A percentile compares a stretch with the other conserved stretches of the same genome.
Conservation (phyloP, 805 yeast species). For the Saturnispora ahearnii region DNA sequence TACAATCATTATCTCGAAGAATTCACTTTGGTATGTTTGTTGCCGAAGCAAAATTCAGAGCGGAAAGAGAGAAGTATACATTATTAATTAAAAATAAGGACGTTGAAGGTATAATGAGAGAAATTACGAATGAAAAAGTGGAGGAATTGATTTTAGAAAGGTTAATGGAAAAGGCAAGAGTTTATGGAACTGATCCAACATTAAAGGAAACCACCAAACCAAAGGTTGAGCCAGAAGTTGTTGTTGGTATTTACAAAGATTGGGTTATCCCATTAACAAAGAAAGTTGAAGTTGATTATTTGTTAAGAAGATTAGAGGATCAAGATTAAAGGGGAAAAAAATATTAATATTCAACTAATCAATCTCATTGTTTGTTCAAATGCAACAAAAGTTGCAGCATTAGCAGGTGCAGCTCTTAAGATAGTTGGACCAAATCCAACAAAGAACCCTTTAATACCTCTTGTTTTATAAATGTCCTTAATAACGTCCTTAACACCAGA, state of each 20-base stretch:
- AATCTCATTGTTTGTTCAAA: constrained; percentile 84
- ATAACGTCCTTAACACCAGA: constrained; percentile 52
- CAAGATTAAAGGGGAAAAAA: constrained; percentile 11
- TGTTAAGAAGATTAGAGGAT: constrained; percentile 73
- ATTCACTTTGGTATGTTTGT: constrained; percentile 97
- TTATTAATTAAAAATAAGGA: constrained; percentile 59
- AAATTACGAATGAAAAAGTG: constrained; percentile 81
- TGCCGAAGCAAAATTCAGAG: constrained; percentile 85
- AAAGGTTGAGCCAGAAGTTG: constrained; percentile 72
- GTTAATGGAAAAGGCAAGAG: constrained; percentile 68
- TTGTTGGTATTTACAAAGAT: constrained; percentile 77
- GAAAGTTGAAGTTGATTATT: constrained; percentile 88
- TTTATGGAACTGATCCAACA: constrained; percentile 84
- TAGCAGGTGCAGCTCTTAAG: constrained; percentile 95
- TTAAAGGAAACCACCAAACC: constrained; percentile 59
- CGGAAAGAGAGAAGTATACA: constrained; percentile 55
- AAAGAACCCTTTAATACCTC: constrained; percentile 72
- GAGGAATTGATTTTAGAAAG: constrained; percentile 78
- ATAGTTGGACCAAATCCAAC: constrained; percentile 90
- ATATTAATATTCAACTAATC: constrained; percentile 24
- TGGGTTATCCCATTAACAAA: constrained; percentile 91
- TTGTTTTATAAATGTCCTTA: constrained; percentile 40
- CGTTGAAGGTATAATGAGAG: constrained; percentile 59
- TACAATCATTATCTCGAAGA: constrained; percentile 84
- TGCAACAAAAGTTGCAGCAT: constrained; percentile 92